Evolutionary conservation across 2,329 filamentous ascomycete genomes (phyloP).

Genomic region (Ophiostoma sp.): DNA sequence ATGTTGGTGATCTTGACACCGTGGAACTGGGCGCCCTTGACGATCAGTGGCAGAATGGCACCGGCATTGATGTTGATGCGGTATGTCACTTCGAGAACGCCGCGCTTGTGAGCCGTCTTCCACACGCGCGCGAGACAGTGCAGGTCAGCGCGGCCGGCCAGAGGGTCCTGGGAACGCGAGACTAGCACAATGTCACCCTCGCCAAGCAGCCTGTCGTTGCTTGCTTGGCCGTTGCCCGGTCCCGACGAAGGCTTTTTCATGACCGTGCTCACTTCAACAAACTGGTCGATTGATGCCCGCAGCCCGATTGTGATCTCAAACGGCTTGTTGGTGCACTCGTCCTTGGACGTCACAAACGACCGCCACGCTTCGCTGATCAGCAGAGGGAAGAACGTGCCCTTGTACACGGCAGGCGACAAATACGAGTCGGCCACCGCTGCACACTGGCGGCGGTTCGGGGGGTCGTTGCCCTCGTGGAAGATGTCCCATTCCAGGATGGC

Average conservation of each 20-base stretch:
- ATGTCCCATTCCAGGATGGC: constrained; percentile 91
- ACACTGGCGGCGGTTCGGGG: constrained; percentile 70
- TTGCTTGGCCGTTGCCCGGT: constrained; percentile 48
- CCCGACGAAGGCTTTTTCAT: constrained; percentile 49
- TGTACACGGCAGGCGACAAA: constrained; percentile 69
- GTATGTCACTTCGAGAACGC: constrained; percentile 76
- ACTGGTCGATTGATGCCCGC: constrained; percentile 84
- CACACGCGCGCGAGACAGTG: constrained; percentile 85
- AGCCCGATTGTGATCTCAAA: constrained; percentile 86
- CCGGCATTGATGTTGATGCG: constrained; percentile 66
- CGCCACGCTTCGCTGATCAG: constrained; percentile 94
- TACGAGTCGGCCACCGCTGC: constrained; percentile 73
- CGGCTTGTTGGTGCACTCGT: constrained; percentile 72
- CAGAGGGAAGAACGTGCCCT: constrained; percentile 82
- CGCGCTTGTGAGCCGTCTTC: constrained; percentile 73
- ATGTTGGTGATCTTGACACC: constrained; percentile 86
- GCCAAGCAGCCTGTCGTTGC: constrained; percentile 40
- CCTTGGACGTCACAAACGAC: constrained; percentile 81
- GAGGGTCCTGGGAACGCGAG: constrained; percentile 66
- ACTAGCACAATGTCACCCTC: constrained; percentile 88
- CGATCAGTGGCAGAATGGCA: constrained; percentile 57
- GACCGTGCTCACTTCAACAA: constrained; percentile 77
- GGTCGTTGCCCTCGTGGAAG: constrained; percentile 81
- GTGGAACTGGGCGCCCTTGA: constrained; percentile 63
- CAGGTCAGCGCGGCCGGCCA: constrained; percentile 58